Evolutionary conservation across 768 basidiomycete genomes (phyloP), one percentile per base, ranked within the genome.

Genomic region (Serpula lacrymans): DNA sequence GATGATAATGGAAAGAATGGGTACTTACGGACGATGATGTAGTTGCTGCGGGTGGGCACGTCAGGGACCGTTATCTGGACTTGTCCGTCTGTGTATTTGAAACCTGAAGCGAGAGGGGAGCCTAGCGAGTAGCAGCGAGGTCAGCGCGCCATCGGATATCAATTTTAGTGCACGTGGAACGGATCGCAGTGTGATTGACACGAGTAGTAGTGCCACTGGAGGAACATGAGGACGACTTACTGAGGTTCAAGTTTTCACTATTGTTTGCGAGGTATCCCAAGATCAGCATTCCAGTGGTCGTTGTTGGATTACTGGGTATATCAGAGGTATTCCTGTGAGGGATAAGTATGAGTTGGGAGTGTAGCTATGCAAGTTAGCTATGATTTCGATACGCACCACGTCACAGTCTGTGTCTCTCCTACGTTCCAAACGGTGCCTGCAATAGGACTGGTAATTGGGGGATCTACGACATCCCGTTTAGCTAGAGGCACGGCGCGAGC

Each of bases 391-490:
- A 46, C 64, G n/a, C 49, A 71, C 76, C 77, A 78, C 14, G 74
- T 76, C 14, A 78, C 75, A 7, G 65, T 74, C 37, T 73, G 56
- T 2, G 46, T 59, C 37, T 69, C 42, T 5, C 73, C 72, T 10
- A 71, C 61, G 20, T 54, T 52, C 78, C 75, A 78, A 21, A 72
- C 58, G 4, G 70, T 65, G 9, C 49, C 49, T 1, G 60, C 53
- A 8, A 54, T 59, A 12, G 77, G 76, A 43, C 58, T 68, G 29
- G 65, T 67, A 47, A 78, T 62, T 4, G 70, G 74, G 1, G 78
- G 77, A 27, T 54, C 60, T 18, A 67, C 72, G 25, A 76, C 75
- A 43, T 76, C 74, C 43, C 76, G 65, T 40, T 21, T 12, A 1
- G 24, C 46, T 8, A 72, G 34, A 29, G 70, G 70, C 12, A 60